phyloP scores from a whole-genome alignment of 768 basidiomycete genomes.

The Podaxis rugospora region DNA sequence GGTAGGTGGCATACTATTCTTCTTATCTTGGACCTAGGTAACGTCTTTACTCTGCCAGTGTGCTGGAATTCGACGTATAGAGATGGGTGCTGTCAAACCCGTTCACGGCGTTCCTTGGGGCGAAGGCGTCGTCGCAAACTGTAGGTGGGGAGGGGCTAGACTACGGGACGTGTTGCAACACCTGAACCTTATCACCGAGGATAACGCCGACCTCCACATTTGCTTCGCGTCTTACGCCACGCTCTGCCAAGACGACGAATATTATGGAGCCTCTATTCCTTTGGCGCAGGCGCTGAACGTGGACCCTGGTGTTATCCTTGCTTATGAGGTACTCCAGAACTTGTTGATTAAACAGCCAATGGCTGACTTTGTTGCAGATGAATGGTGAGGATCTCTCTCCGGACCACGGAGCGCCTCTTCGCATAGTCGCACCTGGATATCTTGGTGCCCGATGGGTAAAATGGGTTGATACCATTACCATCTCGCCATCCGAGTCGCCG shows the following conservation, averaged over 20 bases:
- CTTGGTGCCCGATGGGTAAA: constrained; percentile 74
- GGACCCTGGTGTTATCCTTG: constrained; percentile 52
- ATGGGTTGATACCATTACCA: constrained; percentile 61
- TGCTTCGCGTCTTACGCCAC: constrained; percentile 60
- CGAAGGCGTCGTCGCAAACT: constrained; percentile 69
- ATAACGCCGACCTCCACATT: constrained; percentile 36
- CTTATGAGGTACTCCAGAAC: constrained; percentile 46
- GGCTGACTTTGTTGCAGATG: constrained; percentile 42
- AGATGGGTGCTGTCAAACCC: constrained; percentile 55
- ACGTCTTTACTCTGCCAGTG: constrained; percentile 31
- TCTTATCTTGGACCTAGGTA: neutral
- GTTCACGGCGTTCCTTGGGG: constrained; percentile 62
- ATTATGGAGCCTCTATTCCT: constrained; percentile 63
- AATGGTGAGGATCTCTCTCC: constrained; percentile 54
- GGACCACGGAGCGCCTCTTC: constrained; percentile 62
- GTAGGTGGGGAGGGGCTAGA: constrained; percentile 58
- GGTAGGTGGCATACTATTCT: constrained; percentile 26
- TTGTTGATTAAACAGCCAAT: neutral
- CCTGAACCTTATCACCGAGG: constrained; percentile 30
- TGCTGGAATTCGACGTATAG: constrained; percentile 62
- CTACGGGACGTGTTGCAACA: constrained; percentile 52
- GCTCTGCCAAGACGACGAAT: constrained; percentile 55
- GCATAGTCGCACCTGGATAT: constrained; percentile 65
- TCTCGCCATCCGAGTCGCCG: constrained; percentile 52
- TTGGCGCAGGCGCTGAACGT: constrained; percentile 42